These are phyloP conservation scores for Leccinum ponderosum DNA, from an alignment of 1,284 basidiomycete genomes.

Conservation along the genomic window DNA sequence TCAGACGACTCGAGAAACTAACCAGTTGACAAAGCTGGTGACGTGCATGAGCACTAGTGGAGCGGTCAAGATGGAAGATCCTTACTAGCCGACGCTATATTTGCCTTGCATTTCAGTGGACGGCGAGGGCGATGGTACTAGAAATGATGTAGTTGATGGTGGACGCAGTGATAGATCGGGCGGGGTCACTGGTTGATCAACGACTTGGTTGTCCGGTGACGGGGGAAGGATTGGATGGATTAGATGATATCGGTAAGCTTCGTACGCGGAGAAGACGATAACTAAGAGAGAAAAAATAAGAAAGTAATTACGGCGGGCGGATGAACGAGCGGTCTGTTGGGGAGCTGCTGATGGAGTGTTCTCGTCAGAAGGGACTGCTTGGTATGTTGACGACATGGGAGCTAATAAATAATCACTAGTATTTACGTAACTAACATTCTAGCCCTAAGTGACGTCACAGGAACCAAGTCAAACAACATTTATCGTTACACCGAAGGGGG, in stretches of 20 bases:
- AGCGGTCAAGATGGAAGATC: slow-evolving; percentile 21
- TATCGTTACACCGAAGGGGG: no score
- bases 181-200: slow-evolving; percentile 14
- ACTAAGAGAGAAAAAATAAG: slow-evolving; percentile 21
- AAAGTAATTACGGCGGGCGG: slow-evolving; percentile 18
- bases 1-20: slow-evolving; percentile 12
- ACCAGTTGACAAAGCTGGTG: slow-evolving; percentile 77
- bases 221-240: slow-evolving; percentile 5
- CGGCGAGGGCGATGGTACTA: slow-evolving; percentile 12
- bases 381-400: slow-evolving; percentile 24
- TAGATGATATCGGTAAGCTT: slow-evolving; percentile 14
- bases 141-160: slow-evolving; percentile 6
- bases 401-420: slow-evolving; percentile 7
- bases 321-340: slow-evolving; percentile 15
- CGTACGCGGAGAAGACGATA: slow-evolving; percentile 19
- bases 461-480: neutral
- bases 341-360: slow-evolving; percentile 3
- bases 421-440: slow-evolving; percentile 18
- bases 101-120: slow-evolving; percentile 46
- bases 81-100: slow-evolving; percentile 79
- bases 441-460: slow-evolving; percentile 21
- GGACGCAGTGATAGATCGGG: slow-evolving; percentile 8
- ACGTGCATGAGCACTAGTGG: slow-evolving; percentile 7
- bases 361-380: slow-evolving; percentile 24
- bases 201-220: slow-evolving; percentile 12